Evolutionary conservation across 2,329 filamentous ascomycete genomes (phyloP), one percentile per base, ranked within the genome.

Genomic region (Graphiopsis chlorocephala): DNA sequence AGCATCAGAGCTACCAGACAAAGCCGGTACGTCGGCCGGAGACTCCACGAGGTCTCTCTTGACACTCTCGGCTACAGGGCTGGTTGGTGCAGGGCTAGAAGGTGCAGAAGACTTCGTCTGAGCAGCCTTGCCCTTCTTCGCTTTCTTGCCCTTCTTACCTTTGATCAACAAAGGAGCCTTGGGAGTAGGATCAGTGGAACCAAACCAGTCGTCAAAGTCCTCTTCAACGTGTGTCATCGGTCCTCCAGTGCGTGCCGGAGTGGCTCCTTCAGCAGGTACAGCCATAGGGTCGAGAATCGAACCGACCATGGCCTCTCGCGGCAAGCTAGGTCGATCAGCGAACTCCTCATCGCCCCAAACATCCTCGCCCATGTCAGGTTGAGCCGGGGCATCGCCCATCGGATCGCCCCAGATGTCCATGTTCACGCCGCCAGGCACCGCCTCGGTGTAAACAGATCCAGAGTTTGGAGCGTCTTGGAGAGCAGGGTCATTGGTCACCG

Each of bases 101-200:
- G 58, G 20, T 17, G 35, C 7, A 2, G 28, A 2, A 7, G 61
- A 45, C 15, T 56, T 63, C 4, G 26, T n/a, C 33, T 33, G 25
- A 8, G 38, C 38, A 15, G 38, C 61, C 28, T 64, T 57, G n/a
- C 52, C 61, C 23, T 58, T 64, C 53, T 57, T 64, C 7, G 29
- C 61, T 42, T 57, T 57, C 38, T 64, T 64, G 10, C 52, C 52
- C 35, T 64, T 64, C 38, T 57, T 58, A n/a, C 52, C 61, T n/a
- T 58, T 64, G 28, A 57, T 17, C 17, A 62, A 31, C 20, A 62
- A 11, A 4, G 60, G 60, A 25, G 31, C 31, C 25, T 62, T 62
- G n/a, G 60, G 60, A 20, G 60, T 62, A 7, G 60, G 60, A n/a
- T 62, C 60, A 5, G 60, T 62, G 15, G 60, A 62, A 12, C 60